These are phyloP conservation scores for Cicer judaicum DNA, from an alignment of 306 rosid genomes.

Conservation along the genomic window DNA sequence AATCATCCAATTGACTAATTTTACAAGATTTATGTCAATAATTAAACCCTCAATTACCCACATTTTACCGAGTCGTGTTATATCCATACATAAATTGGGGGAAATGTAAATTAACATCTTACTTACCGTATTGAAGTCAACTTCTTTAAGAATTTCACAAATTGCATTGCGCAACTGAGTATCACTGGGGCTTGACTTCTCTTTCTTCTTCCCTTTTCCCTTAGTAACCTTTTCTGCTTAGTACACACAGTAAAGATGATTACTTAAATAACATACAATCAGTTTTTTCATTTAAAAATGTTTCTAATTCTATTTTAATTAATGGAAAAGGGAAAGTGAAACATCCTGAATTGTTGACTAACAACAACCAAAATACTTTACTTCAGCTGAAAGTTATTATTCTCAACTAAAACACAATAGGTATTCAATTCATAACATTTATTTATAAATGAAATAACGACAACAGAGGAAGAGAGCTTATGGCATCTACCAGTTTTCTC, in stretches of 20 bases:
- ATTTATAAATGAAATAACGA: slow-evolving; percentile 28
- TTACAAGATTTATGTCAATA: slow-evolving; percentile 28
- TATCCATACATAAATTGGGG: slow-evolving; percentile 9
- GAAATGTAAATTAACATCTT: slow-evolving; percentile 12
- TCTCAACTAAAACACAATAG: background rate
- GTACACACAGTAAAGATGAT: background rate
- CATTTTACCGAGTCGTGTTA: slow-evolving; percentile 7
- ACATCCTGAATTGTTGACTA: slow-evolving; percentile 10
- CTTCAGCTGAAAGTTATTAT: slow-evolving; percentile 13
- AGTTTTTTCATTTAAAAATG: slow-evolving; percentile 14
- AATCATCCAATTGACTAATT: slow-evolving; percentile 13
- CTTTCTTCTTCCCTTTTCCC: slow-evolving; percentile 76
- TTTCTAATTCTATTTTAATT: background rate
- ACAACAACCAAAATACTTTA: background rate
- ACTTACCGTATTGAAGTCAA: slow-evolving; percentile 93
- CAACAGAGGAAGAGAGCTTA: slow-evolving; percentile 35
- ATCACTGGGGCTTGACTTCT: slow-evolving; percentile 66
- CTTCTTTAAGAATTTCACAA: slow-evolving; percentile 92
- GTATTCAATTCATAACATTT: background rate
- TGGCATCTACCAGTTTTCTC: slow-evolving; percentile 73
- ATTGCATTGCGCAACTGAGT: slow-evolving; percentile 78
- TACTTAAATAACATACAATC: slow-evolving; percentile 5
- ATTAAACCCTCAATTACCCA: slow-evolving; percentile 12
- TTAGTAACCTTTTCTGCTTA: slow-evolving; percentile 64
- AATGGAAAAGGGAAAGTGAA: slow-evolving; percentile 9